Conservation (phyloP, 2,329 filamentous ascomycete genomes). For the Tolypocladium tropicale region DNA sequence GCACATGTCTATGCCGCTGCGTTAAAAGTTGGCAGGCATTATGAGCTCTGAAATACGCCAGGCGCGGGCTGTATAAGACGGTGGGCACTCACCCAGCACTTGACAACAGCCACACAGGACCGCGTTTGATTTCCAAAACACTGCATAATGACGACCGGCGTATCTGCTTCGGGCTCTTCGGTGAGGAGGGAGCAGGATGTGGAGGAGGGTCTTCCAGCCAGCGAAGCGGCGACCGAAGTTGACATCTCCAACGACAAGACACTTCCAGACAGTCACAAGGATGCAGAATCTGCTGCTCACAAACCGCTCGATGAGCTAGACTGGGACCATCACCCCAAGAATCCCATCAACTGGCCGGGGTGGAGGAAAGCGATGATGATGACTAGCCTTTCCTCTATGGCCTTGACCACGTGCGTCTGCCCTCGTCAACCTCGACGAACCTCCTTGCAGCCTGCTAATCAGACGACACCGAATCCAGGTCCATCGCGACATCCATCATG, state of each 20-base stretch:
- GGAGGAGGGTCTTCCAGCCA: not conserved
- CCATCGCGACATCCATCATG: slow-evolving; percentile 44
- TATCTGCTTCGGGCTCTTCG: not conserved
- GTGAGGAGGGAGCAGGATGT: not conserved
- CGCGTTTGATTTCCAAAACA: not conserved
- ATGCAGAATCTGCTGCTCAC: not conserved
- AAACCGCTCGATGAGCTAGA: not conserved
- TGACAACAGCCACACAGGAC: not conserved
- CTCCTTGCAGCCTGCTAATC: not conserved
- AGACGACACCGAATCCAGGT: slow-evolving; percentile 20
- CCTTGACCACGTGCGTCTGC: slow-evolving; percentile 29
- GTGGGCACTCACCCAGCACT: not conserved
- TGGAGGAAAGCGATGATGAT: slow-evolving; percentile 29
- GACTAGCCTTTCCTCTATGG: slow-evolving; percentile 24
- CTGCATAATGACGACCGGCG: not conserved
- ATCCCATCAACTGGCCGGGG: slow-evolving; percentile 40
- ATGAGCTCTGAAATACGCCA: not conserved
- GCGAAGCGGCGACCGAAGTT: not conserved
- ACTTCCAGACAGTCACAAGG: not conserved
- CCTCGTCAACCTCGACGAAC: not conserved
- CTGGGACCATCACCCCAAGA: slow-evolving; percentile 11
- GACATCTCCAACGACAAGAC: not conserved
- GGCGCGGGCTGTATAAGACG: not conserved
- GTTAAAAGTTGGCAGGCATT: not conserved
- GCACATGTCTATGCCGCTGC: not conserved